phyloP scores from a whole-genome alignment of 2,329 filamentous ascomycete genomes.

The Calonectria hongkongensis region DNA sequence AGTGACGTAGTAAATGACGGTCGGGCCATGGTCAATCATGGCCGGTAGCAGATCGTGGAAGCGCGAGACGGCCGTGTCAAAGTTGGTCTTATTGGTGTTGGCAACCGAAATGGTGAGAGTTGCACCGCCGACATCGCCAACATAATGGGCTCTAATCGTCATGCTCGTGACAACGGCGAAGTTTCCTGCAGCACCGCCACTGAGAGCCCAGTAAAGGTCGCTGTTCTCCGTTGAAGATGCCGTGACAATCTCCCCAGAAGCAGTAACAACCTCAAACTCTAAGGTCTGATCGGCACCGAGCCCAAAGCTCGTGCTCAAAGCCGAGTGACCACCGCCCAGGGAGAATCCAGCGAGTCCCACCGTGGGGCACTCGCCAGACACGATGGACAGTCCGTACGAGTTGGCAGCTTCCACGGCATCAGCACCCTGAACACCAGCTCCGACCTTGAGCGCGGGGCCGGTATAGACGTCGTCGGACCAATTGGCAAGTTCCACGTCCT shows the following conservation, averaged over 20 bases:
- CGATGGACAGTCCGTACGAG: slow-evolving; percentile 66
- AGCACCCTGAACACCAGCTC: slow-evolving; percentile 71
- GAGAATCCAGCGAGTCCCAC: slow-evolving; percentile 77
- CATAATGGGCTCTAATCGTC: slow-evolving; percentile 70
- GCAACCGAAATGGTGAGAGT: slow-evolving; percentile 49
- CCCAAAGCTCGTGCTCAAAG: slow-evolving; percentile 72
- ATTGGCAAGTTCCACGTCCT: slow-evolving; percentile 61
- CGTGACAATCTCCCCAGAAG: slow-evolving; percentile 66
- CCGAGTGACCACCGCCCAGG: slow-evolving; percentile 74
- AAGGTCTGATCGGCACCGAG: slow-evolving; percentile 77
- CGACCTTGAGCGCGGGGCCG: slow-evolving; percentile 72
- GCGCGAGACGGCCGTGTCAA: slow-evolving; percentile 45
- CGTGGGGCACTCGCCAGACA: slow-evolving; percentile 73
- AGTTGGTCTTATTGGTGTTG: slow-evolving; percentile 39
- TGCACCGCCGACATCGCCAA: slow-evolving; percentile 59
- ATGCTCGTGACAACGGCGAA: slow-evolving; percentile 75
- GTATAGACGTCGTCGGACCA: slow-evolving; percentile 66
- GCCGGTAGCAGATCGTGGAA: slow-evolving; percentile 56
- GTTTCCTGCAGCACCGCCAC: slow-evolving; percentile 75
- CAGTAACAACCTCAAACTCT: slow-evolving; percentile 74
- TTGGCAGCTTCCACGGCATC: slow-evolving; percentile 69
- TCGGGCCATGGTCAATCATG: slow-evolving; percentile 69
- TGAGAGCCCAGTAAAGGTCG: slow-evolving; percentile 79
- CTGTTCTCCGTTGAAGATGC: slow-evolving; percentile 68
- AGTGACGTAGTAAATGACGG: slow-evolving; percentile 62